Percentiles rank a stretch among this genome's conserved stretches.
Conservation (phyloP, 139 green algal genomes). For the Eudorina sp. region DNA sequence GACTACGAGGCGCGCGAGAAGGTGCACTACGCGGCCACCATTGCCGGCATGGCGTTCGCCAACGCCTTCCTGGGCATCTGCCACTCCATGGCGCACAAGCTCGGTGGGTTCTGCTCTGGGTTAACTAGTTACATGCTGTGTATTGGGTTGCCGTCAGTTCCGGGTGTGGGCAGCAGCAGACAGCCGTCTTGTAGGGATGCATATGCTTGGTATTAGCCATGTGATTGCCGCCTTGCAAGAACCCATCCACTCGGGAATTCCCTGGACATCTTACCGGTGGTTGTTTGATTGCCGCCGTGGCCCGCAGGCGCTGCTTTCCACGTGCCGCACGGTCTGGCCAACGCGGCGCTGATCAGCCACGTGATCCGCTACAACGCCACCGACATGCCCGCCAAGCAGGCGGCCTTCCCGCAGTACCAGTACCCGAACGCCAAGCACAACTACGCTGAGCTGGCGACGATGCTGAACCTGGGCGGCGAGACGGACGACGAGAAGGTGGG, state of each 20-base stretch:
- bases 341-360: constrained; percentile 78
- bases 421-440: constrained; percentile 64
- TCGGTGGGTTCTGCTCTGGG: constrained; percentile 54
- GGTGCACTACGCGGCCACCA: constrained; percentile 80
- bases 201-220: no score
- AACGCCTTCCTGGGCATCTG: constrained; percentile 86
- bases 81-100: constrained; percentile 80
- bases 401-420: constrained; percentile 82
- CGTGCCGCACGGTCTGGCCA: constrained; percentile 78
- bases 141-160: no score
- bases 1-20: constrained; percentile 76
- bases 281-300: no score
- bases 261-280: no score
- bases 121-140: no score
- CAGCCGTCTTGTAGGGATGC: no score
- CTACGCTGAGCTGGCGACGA: constrained; percentile 73
- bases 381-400: constrained; percentile 77
- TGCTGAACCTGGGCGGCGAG: constrained; percentile 68
- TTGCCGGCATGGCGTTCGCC: constrained; percentile 85
- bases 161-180: no score
- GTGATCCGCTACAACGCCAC: constrained; percentile 83
- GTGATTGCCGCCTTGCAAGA: no score
- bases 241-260: no score
- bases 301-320: constrained; percentile 67
- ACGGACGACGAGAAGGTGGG: constrained; percentile 73